These are phyloP conservation scores for Apiotrichum siamense DNA, from an alignment of 1,284 basidiomycete genomes.

Conservation along the genomic window DNA sequence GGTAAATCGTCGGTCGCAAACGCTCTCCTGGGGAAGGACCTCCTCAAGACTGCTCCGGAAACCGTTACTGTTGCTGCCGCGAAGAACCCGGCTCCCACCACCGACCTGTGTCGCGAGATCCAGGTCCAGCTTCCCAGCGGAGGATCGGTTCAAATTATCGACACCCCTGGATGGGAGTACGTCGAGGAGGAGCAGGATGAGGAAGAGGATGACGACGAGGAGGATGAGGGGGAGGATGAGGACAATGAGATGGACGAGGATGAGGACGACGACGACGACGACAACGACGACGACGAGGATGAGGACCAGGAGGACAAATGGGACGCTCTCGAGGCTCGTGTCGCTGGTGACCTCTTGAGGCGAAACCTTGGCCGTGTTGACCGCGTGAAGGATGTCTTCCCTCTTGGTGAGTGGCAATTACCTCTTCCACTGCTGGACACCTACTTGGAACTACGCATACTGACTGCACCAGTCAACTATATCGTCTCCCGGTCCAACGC, in stretches of 20 bases:
- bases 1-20: constrained; percentile 81
- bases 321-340: constrained; percentile 49
- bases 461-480: constrained; percentile 57
- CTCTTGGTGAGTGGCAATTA: constrained; percentile 56
- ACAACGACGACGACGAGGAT: constrained; percentile 45
- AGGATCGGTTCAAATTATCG: constrained; percentile 60
- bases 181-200: constrained; percentile 44
- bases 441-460: not conserved
- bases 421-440: not conserved
- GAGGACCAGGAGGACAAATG: constrained; percentile 51
- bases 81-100: constrained; percentile 58
- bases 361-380: constrained; percentile 82
- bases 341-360: constrained; percentile 65
- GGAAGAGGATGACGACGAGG: constrained; percentile 30
- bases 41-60: constrained; percentile 48
- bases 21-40: constrained; percentile 57
- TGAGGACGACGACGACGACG: constrained; percentile 22
- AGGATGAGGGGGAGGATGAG: constrained; percentile 22
- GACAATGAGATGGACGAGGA: constrained; percentile 44
- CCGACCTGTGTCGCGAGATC: constrained; percentile 63
- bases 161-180: constrained; percentile 77
- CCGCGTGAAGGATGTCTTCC: constrained; percentile 74
- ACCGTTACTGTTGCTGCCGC: constrained; percentile 56
- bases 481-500: constrained; percentile 66
- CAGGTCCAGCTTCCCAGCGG: constrained; percentile 45